These are phyloP conservation scores for Fraxinus paxiana DNA, from an alignment of 305 asterid genomes.

Conservation along the genomic window DNA sequence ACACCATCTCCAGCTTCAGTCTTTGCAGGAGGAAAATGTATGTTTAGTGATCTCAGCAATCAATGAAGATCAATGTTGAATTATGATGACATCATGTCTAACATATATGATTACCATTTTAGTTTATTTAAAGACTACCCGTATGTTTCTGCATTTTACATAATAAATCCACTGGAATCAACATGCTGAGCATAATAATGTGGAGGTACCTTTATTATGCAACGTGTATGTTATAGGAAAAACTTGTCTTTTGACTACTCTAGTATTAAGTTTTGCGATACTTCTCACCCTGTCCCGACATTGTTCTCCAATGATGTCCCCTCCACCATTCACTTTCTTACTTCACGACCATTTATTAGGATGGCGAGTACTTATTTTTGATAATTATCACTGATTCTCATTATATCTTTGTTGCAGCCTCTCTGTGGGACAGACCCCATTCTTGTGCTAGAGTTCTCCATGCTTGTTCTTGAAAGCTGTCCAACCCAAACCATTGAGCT, in stretches of 20 bases:
- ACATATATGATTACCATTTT: constrained; percentile 1
- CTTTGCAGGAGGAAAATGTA: not conserved
- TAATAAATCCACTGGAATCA: constrained; percentile 10
- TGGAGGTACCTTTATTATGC: constrained; percentile 11
- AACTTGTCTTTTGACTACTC: constrained; percentile 17
- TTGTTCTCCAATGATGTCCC: not conserved
- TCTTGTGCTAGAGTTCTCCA: constrained; percentile 93
- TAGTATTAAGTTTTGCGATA: not conserved
- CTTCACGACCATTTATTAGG: constrained; percentile 1
- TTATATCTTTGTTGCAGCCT: constrained; percentile 54
- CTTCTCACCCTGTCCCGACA: not conserved
- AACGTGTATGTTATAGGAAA: constrained; percentile 22
- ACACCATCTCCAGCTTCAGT: constrained; percentile 6
- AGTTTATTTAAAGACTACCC: not conserved
- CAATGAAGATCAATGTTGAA: constrained; percentile 13
- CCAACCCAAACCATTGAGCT: constrained; percentile 90
- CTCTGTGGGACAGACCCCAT: constrained; percentile 83
- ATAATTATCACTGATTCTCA: constrained; percentile 15
- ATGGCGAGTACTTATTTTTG: not conserved
- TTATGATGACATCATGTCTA: constrained; percentile 6
- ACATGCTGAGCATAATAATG: constrained; percentile 1
- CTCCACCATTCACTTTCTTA: constrained; percentile 17
- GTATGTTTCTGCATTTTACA: not conserved
- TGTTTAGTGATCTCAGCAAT: not conserved
- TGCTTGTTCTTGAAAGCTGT: constrained; percentile 93